Evolutionary conservation across 345 rosid species (phyloP).

Genomic region (Dimocarpus longan): DNA sequence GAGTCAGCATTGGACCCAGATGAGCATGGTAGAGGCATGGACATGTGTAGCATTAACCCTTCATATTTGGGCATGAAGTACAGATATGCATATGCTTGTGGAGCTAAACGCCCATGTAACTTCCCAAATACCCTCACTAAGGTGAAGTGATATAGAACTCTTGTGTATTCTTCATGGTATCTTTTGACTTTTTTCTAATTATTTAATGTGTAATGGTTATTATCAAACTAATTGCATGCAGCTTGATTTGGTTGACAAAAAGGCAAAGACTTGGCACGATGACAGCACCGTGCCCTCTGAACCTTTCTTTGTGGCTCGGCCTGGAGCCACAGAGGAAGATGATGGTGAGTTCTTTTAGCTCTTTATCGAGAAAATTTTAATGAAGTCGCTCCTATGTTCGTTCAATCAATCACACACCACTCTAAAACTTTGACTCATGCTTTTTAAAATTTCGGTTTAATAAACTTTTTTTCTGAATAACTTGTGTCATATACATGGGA

Average conservation of each 20-base stretch:
- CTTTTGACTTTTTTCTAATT: neutral
- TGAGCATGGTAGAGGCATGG: slow-evolving; percentile 96
- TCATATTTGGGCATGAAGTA: slow-evolving; percentile 63
- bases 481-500: neutral
- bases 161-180: neutral
- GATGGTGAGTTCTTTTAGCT: slow-evolving; percentile 55
- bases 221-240: slow-evolving; percentile 31
- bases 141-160: slow-evolving; percentile 33
- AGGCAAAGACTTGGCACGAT: slow-evolving; percentile 79
- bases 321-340: slow-evolving; percentile 81
- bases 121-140: slow-evolving; percentile 95
- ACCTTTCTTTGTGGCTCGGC: slow-evolving; percentile 85
- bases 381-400: too few species aligned
- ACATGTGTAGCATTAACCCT: slow-evolving; percentile 95
- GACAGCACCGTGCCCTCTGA: slow-evolving; percentile 87
- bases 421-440: too few species aligned
- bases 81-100: slow-evolving; percentile 89
- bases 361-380: neutral
- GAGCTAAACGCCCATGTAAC: slow-evolving; percentile 89
- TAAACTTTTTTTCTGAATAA: neutral
- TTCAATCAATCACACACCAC: too few species aligned
- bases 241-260: slow-evolving; percentile 74
- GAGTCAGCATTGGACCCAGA: slow-evolving; percentile 85
- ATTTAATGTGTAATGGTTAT: neutral
- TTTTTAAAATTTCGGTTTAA: too few species aligned